Conservation (phyloP, 129 eudicot genomes). For the Chrysanthemum seticuspe region DNA sequence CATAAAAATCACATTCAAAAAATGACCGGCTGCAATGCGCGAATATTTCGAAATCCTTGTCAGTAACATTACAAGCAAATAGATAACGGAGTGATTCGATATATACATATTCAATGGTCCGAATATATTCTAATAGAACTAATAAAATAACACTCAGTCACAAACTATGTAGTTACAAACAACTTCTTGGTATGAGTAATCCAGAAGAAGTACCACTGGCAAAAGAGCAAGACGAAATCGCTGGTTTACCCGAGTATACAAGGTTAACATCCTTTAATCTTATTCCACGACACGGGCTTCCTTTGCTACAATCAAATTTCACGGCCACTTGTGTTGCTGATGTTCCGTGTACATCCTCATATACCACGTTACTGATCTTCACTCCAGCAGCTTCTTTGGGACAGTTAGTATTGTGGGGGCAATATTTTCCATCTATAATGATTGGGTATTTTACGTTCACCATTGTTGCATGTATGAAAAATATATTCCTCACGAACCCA, state of each 20-base stretch:
- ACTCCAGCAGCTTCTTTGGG: slow-evolving; percentile 4
- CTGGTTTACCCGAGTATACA: slow-evolving; percentile 14
- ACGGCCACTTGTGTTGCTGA: slow-evolving; percentile 24
- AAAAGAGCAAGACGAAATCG: slow-evolving; percentile 15
- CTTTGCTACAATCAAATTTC: slow-evolving; percentile 29
- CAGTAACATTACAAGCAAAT: too few relatives aligned
- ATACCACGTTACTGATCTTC: slow-evolving; percentile 15
- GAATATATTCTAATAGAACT: background rate
- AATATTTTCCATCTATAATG: slow-evolving; percentile 14
- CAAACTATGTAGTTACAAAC: slow-evolving; percentile 27
- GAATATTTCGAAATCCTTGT: too few relatives aligned
- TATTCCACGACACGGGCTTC: slow-evolving; percentile 39
- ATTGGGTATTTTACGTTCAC: slow-evolving; percentile 14
- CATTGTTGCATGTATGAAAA: background rate
- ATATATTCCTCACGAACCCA: slow-evolving; percentile 16
- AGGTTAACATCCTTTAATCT: slow-evolving; percentile 39
- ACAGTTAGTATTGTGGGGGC: slow-evolving; percentile 6
- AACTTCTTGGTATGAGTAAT: slow-evolving; percentile 33
- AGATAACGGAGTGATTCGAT: too few relatives aligned
- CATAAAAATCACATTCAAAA: too few relatives aligned
- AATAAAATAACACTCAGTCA: background rate
- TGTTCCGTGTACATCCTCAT: slow-evolving; percentile 23
- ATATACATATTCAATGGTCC: too few relatives aligned
- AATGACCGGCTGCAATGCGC: too few relatives aligned
- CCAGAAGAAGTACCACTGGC: background rate